phyloP scores from a whole-genome alignment of 1,284 basidiomycete genomes.

The Mycena sp. region DNA sequence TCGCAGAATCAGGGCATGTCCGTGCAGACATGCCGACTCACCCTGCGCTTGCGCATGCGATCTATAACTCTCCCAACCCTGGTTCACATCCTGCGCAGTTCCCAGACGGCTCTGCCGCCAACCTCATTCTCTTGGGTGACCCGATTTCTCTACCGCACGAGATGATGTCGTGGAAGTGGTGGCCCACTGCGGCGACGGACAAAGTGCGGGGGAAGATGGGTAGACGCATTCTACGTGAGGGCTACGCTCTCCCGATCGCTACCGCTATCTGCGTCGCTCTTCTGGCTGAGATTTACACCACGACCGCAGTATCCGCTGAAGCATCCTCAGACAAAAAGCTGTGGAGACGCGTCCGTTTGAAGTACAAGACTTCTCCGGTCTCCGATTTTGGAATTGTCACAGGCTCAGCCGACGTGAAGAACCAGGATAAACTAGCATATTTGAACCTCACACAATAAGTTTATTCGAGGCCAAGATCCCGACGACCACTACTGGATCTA shows the following conservation, averaged over 20 bases:
- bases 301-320: constrained; percentile 35
- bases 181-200: constrained; percentile 37
- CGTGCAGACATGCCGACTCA: constrained; percentile 39
- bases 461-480: constrained; percentile 49
- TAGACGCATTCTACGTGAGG: constrained; percentile 45
- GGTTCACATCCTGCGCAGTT: constrained; percentile 29
- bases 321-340: constrained; percentile 15
- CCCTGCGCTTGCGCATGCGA: constrained; percentile 42
- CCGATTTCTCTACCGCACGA: constrained; percentile 14
- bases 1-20: constrained; percentile 39
- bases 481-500: constrained; percentile 58
- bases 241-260: constrained; percentile 44
- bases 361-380: constrained; percentile 48
- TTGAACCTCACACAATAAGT: constrained; percentile 32
- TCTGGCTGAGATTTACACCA: constrained; percentile 52
- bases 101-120: constrained; percentile 44
- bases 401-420: constrained; percentile 43
- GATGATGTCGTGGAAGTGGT: constrained; percentile 34
- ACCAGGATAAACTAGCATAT: constrained; percentile 49
- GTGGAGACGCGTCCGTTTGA: constrained; percentile 44
- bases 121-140: constrained; percentile 47
- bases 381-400: constrained; percentile 53
- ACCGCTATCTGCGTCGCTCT: constrained; percentile 45
- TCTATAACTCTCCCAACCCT: constrained; percentile 49
- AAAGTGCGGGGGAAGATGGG: constrained; percentile 43